These are phyloP conservation scores for Sporothrix globosa DNA, from an alignment of 2,329 filamentous ascomycete genomes.

Conservation along the genomic window DNA sequence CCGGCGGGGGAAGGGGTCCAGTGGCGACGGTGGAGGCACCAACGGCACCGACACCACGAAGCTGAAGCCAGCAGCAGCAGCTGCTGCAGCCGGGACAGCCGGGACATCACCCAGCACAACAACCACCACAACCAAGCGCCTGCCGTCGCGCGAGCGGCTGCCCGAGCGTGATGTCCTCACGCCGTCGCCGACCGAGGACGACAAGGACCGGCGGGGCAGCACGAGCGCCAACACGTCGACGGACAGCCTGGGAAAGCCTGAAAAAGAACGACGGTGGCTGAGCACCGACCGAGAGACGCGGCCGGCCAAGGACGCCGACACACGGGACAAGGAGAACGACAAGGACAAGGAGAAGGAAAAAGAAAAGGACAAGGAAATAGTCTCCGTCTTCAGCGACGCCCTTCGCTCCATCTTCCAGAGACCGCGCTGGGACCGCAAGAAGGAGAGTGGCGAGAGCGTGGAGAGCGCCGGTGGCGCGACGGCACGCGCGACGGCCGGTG, in stretches of 20 bases:
- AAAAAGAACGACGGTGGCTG: not conserved
- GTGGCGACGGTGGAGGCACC: not conserved
- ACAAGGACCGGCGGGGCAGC: not conserved
- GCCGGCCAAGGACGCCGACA: not conserved
- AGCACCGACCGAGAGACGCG: not conserved
- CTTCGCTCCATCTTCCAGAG: conserved; percentile 7
- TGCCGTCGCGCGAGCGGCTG: no score
- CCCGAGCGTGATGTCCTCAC: no score
- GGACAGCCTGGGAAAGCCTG: not conserved
- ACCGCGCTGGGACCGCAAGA: not conserved
- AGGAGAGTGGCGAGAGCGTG: conserved; percentile 13
- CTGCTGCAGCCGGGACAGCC: no score
- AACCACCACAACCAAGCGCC: no score
- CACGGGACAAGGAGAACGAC: not conserved
- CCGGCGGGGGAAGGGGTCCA: not conserved
- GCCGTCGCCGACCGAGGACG: not conserved
- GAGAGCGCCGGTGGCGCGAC: not conserved
- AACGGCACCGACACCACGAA: not conserved
- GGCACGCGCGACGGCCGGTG: not conserved
- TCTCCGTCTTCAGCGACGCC: not conserved
- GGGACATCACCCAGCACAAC: no score
- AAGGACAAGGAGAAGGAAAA: not conserved
- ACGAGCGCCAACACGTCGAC: not conserved
- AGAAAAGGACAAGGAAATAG: not conserved
- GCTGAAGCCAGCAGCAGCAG: not conserved